phyloP scores from a whole-genome alignment of 2,329 filamentous ascomycete genomes.

The Exophiala viscosa region DNA sequence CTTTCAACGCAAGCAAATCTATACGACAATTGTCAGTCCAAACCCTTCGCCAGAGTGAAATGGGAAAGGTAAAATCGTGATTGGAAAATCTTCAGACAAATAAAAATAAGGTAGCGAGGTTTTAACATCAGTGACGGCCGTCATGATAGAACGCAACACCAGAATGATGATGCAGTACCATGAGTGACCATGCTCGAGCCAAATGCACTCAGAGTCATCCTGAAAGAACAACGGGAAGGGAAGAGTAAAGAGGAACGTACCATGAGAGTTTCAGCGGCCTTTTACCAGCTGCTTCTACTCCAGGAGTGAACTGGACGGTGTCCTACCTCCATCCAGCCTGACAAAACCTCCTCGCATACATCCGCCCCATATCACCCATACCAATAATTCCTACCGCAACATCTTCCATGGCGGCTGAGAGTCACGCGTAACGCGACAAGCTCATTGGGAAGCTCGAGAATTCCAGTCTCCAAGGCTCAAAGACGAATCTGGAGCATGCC shows the following conservation, averaged over 20 bases:
- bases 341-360: slow-evolving; percentile 88
- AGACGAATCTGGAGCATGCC: too few relatives aligned
- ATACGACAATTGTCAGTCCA: slow-evolving; percentile 5
- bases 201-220: slow-evolving; percentile 99
- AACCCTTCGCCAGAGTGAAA: slow-evolving; percentile 5
- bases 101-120: slow-evolving; percentile 94
- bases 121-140: slow-evolving; percentile 94
- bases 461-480: too few relatives aligned
- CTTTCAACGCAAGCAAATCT: slow-evolving; percentile 5
- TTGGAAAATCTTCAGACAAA: slow-evolving; percentile 68
- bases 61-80: slow-evolving; percentile 21
- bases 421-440: background rate
- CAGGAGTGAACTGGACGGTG: slow-evolving; percentile 4
- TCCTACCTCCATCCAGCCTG: slow-evolving; percentile 91
- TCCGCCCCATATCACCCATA: slow-evolving; percentile 99
- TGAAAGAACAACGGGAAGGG: slow-evolving; percentile 37
- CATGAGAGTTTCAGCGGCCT: slow-evolving; percentile 27
- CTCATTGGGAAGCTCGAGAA: background rate
- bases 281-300: background rate
- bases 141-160: slow-evolving; percentile 57
- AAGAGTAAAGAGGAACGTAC: slow-evolving; percentile 32
- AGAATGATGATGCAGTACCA: slow-evolving; percentile 68
- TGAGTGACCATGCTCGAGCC: slow-evolving; percentile 89
- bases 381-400: slow-evolving; percentile 91
- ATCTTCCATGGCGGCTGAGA: slow-evolving; percentile 50